Conservation (phyloP, 2,329 filamentous ascomycete genomes). For the Exophiala sp. region DNA sequence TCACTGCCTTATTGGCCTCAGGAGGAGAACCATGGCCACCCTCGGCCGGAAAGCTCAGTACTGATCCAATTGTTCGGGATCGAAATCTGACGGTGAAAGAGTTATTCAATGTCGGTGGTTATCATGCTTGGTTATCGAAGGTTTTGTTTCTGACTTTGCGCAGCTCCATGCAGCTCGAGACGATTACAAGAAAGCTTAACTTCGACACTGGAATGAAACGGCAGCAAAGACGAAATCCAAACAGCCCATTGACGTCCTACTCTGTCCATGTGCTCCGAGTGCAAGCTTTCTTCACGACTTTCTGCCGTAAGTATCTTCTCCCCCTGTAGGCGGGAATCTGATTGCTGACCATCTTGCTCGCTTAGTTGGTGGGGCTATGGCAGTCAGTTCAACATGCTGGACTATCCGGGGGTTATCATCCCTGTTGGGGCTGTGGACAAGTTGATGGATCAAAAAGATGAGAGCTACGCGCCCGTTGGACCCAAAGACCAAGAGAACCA, state of each 20-base stretch:
- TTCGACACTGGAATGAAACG: background rate
- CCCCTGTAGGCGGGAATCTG: too few relatives aligned
- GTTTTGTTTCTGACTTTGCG: background rate
- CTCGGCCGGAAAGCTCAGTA: background rate
- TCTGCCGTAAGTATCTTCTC: slow-evolving; percentile 33
- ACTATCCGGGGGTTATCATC: slow-evolving; percentile 62
- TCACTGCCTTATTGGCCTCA: slow-evolving; percentile 47
- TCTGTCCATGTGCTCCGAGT: slow-evolving; percentile 3
- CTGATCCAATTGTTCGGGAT: background rate
- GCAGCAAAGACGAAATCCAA: slow-evolving; percentile 12
- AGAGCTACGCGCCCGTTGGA: slow-evolving; percentile 7
- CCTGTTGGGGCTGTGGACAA: slow-evolving; percentile 50
- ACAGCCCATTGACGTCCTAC: slow-evolving; percentile 26
- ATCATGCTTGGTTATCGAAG: background rate
- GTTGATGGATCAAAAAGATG: slow-evolving; percentile 35
- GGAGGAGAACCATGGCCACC: slow-evolving; percentile 51
- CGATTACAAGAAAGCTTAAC: background rate
- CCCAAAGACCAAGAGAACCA: slow-evolving; percentile 46
- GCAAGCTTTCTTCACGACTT: slow-evolving; percentile 45
- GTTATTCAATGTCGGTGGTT: background rate
- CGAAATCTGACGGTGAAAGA: background rate
- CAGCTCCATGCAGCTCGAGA: background rate
- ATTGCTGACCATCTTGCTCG: slow-evolving; percentile 40
- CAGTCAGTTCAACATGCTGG: slow-evolving; percentile 64
- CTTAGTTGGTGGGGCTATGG: slow-evolving; percentile 64